Evolutionary conservation across 2,329 filamentous ascomycete species (phyloP).

Genomic region (Pseudogymnoascus sp.): DNA sequence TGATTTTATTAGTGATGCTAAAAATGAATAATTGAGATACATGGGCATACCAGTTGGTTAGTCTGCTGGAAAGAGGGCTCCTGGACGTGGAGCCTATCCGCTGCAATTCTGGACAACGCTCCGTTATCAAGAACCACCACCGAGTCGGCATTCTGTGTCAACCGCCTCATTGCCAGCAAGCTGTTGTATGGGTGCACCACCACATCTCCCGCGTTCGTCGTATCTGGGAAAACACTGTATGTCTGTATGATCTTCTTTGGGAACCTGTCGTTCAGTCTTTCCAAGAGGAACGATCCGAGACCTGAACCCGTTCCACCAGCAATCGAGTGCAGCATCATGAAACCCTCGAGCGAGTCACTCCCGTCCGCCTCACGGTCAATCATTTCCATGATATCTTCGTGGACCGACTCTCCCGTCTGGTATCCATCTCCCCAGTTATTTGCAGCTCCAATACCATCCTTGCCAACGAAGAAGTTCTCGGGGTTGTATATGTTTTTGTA

Average conservation of each 20-base stretch:
- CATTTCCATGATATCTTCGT: conserved; percentile 98
- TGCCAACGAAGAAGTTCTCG: conserved; percentile 96
- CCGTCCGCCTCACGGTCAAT: conserved; percentile 97
- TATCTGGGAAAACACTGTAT: conserved; percentile 97
- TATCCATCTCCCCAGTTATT: conserved; percentile 99
- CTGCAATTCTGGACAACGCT: conserved; percentile 85
- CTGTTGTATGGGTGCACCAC: conserved; percentile 99
- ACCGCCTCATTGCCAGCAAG: conserved; percentile 77
- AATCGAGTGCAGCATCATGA: conserved; percentile 98
- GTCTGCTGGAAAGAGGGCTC: conserved; percentile 96
- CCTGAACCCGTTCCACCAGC: conserved; percentile 94
- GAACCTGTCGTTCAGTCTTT: conserved; percentile 92
- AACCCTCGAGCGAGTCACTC: conserved; percentile 94
- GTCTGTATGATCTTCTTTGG: conserved; percentile 99
- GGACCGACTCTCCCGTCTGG: conserved; percentile 80
- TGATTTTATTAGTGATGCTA: conserved; percentile 12
- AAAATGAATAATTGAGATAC: not conserved
- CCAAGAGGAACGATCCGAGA: conserved; percentile 89
- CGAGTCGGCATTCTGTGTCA: conserved; percentile 95
- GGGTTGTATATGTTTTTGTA: conserved; percentile 99
- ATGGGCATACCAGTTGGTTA: conserved; percentile 70
- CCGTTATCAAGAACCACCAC: conserved; percentile 97
- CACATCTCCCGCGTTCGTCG: conserved; percentile 76
- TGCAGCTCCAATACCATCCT: conserved; percentile 85
- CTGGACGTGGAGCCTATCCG: conserved; percentile 88